Evolutionary conservation across 2,329 filamentous ascomycete species (phyloP).

Genomic region (Aspergillus luchuensis): DNA sequence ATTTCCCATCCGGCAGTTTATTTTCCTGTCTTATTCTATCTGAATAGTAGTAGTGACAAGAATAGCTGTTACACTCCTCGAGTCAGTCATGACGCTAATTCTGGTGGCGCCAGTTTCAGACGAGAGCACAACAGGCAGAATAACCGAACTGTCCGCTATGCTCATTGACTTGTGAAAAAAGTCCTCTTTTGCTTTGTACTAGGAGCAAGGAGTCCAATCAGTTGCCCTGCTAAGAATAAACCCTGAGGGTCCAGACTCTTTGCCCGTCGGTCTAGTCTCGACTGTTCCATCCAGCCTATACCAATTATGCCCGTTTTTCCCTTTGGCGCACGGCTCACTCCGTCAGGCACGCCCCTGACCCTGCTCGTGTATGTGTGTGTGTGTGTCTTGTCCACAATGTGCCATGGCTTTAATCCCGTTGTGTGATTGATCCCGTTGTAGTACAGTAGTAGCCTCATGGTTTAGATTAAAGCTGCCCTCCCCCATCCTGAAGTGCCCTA

Average conservation of each 20-base stretch:
- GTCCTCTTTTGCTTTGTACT: no score
- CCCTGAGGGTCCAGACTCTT: slow-evolving; percentile 15
- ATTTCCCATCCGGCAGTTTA: background rate
- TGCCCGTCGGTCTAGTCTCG: background rate
- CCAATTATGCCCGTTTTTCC: background rate
- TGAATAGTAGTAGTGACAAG: background rate
- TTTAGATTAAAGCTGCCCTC: background rate
- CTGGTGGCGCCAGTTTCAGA: background rate
- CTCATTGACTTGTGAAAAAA: no score
- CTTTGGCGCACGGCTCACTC: no score
- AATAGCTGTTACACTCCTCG: background rate
- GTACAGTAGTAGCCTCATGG: no score
- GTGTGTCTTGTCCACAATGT: background rate
- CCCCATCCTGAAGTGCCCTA: background rate
- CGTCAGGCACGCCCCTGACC: background rate
- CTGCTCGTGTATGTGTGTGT: background rate
- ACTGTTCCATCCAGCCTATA: background rate
- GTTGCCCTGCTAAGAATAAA: slow-evolving; percentile 8
- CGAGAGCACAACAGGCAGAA: background rate
- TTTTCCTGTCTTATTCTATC: background rate
- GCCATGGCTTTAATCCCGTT: no score
- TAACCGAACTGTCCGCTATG: background rate
- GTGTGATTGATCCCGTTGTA: no score
- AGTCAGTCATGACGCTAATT: background rate
- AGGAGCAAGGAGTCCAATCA: slow-evolving; percentile 1